Base-by-base conservation (phyloP, 176 grass and related monocot species). In the Hordeum marinum region DNA sequence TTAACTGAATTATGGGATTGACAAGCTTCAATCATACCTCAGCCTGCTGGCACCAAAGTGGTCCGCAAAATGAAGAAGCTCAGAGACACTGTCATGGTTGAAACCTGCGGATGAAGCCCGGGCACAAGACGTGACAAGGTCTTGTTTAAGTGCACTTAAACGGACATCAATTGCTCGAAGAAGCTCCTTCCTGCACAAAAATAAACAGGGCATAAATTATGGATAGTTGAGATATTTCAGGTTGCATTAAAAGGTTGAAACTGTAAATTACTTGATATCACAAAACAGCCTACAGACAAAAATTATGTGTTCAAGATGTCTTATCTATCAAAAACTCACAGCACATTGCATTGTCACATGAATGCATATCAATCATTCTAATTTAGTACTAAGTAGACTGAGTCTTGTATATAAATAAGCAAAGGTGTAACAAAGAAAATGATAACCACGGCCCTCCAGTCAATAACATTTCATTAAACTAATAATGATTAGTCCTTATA, bases 141-240 rank as follows among this genome's bases (percentile, higher is more conserved):
- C 93, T 88, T 98, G 92, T 82, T 98, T 93, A 76, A 98, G 89
- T 79, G 90, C 89, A 69, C 80, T 92, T 63, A 98, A 84, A 45
- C 95, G 93, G 82, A 98, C 89, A 84, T 98, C 95, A 68, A 98
- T 98, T 8, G 95, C 95, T 75, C 82, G 90, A 82, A 95, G 91
- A 85, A 98, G 88, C 70, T 98, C 93, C 77, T 93, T 95, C 77
- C 95, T 98, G 88, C 55, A 70, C 71, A 89, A 58, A 80, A 93
- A 75, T 26, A 64, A 15, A 9, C 48, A 79, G 45, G 20, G 45
- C 40, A 84, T 76, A 75, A 82, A 52, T 78, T 75, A 80, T 80
- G 46, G 42, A 67, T 50, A 24, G 52, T 26, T 42, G 45, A 46
- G 31, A 78, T 82, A 59, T 68, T 45, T 85, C 61, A 65, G 31